Evolutionary conservation across 441 rosid genomes (phyloP).

Genomic region (Erodium moschatum): DNA sequence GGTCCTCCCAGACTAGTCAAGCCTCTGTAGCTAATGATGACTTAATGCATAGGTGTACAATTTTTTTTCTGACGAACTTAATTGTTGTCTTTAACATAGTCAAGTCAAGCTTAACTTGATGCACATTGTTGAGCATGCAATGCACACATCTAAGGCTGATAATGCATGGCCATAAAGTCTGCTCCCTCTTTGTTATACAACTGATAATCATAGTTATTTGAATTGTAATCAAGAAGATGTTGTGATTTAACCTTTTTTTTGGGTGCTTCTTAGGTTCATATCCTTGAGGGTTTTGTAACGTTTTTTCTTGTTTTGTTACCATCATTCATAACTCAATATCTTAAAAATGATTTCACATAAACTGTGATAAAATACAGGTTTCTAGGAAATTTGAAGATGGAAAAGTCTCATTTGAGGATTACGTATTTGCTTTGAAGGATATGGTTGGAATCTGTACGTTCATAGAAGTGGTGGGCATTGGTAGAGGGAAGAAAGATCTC

Average conservation of each 20-base stretch:
- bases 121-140: background rate
- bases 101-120: background rate
- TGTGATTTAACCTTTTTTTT: background rate
- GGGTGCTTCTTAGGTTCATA: background rate
- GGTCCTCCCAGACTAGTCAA: background rate
- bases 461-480: conserved; percentile 59
- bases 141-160: background rate
- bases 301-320: background rate
- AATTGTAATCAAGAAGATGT: background rate
- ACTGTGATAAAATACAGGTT: conserved; percentile 33
- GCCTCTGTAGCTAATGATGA: background rate
- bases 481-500: conserved; percentile 72
- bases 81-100: background rate
- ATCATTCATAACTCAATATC: background rate
- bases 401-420: conserved; percentile 51
- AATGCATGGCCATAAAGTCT: background rate
- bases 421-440: conserved; percentile 44
- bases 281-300: background rate
- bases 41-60: too few species aligned
- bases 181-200: background rate
- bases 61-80: background rate
- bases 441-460: conserved; percentile 38
- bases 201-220: background rate
- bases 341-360: conserved; percentile 8
- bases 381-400: conserved; percentile 50